A percentile compares a stretch with the other conserved stretches of the same genome.
phyloP scores from a whole-genome alignment of 257 asterid species.

The Solanum sitiens region DNA sequence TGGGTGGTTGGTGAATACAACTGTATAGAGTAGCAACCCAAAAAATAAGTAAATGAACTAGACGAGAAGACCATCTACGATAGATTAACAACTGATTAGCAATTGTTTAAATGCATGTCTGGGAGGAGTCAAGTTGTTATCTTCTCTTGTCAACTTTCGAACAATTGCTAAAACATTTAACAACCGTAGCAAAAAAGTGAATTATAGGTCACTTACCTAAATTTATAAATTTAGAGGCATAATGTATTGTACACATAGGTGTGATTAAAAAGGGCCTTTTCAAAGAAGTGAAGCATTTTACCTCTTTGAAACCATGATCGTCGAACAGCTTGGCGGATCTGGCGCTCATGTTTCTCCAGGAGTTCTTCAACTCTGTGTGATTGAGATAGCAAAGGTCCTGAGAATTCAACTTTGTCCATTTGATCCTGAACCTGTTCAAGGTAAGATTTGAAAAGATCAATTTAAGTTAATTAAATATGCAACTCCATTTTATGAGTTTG shows the following conservation, averaged over 20 bases:
- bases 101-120: background rate
- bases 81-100: background rate
- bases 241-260: background rate
- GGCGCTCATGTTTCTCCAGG: constrained; percentile 90
- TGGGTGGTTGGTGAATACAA: background rate
- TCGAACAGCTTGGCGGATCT: constrained; percentile 87
- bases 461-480: background rate
- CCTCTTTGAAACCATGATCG: constrained; percentile 97
- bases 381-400: constrained; percentile 88
- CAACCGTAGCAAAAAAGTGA: background rate
- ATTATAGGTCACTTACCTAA: background rate
- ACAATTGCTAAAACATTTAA: background rate
- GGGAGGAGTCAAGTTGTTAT: background rate
- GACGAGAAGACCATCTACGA: background rate
- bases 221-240: background rate
- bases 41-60: background rate
- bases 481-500: background rate
- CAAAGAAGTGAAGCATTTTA: background rate
- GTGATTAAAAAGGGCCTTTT: background rate
- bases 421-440: constrained; percentile 61
- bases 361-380: constrained; percentile 74
- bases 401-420: constrained; percentile 84
- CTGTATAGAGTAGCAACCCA: background rate
- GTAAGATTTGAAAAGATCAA: constrained; percentile 11
- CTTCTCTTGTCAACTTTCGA: background rate